Conservation (phyloP, 352 stramenopile genomes). For the Phytophthora cryptogea region DNA sequence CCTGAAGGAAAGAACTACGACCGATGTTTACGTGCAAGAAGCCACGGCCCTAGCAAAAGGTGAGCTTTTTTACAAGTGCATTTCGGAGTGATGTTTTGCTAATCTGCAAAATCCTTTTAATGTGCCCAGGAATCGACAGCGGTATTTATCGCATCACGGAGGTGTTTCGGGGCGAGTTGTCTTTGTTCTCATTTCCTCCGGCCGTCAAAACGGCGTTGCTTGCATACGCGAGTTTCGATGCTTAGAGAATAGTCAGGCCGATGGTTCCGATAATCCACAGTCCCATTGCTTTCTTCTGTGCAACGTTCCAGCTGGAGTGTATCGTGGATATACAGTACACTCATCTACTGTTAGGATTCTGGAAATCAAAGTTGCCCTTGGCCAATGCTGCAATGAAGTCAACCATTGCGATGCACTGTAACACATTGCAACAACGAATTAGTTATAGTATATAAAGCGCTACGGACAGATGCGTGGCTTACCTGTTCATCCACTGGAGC, state of each 20-base stretch:
- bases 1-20: constrained; percentile 59
- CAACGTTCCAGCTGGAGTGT: constrained; percentile 1
- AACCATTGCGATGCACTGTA: constrained; percentile 43
- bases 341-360: constrained; percentile 19
- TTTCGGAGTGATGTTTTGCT: background rate
- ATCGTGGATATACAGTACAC: background rate
- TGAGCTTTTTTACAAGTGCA: constrained; percentile 21
- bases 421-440: background rate
- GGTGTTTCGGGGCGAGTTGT: constrained; percentile 66
- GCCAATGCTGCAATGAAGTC: constrained; percentile 50
- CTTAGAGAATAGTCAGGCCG: constrained; percentile 36
- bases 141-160: constrained; percentile 80
- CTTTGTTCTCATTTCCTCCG: constrained; percentile 55
- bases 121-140: constrained; percentile 64
- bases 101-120: constrained; percentile 6
- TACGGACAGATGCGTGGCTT: background rate
- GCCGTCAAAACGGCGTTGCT: constrained; percentile 53
- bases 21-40: constrained; percentile 67
- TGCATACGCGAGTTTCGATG: constrained; percentile 50
- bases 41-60: constrained; percentile 62
- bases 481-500: constrained; percentile 37
- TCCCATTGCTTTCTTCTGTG: constrained; percentile 19
- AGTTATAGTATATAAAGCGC: constrained; percentile 4
- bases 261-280: constrained; percentile 20
- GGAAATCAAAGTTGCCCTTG: constrained; percentile 48